Conservation (phyloP, 306 rosid genomes). For the Rosa persica region DNA sequence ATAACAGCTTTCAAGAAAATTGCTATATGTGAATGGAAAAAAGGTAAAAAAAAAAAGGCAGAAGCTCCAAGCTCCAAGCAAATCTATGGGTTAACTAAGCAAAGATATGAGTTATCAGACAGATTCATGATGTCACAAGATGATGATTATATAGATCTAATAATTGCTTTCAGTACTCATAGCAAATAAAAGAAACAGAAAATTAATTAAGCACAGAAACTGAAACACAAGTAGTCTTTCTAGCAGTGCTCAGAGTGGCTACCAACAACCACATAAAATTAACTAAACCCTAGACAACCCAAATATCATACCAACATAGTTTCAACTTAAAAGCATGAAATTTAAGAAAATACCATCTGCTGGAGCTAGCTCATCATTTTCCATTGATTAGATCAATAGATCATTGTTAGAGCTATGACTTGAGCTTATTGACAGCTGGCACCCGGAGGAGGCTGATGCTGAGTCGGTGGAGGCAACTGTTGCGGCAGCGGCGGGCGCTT, state of each 20-base stretch:
- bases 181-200: not conserved
- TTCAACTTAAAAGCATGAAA: not conserved
- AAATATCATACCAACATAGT: constrained; percentile 13
- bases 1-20: constrained; percentile 12
- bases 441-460: constrained; percentile 53
- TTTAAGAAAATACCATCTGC: constrained; percentile 8
- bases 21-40: not conserved
- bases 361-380: not conserved
- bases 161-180: not conserved
- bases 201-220: not conserved
- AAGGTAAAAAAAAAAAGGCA: not conserved
- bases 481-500: constrained; percentile 60
- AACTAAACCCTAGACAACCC: constrained; percentile 24
- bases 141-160: not conserved
- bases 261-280: constrained; percentile 12
- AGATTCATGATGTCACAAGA: not conserved
- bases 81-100: not conserved
- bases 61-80: not conserved
- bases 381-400: not conserved
- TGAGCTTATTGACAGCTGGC: constrained; percentile 37
- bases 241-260: constrained; percentile 10
- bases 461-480: constrained; percentile 13
- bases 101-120: not conserved
- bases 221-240: constrained; percentile 8
- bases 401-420: not conserved